A percentile compares a stretch with the other conserved stretches of the same genome.
Conservation (phyloP, 257 asterid genomes). For the Solanum bukasovii region DNA sequence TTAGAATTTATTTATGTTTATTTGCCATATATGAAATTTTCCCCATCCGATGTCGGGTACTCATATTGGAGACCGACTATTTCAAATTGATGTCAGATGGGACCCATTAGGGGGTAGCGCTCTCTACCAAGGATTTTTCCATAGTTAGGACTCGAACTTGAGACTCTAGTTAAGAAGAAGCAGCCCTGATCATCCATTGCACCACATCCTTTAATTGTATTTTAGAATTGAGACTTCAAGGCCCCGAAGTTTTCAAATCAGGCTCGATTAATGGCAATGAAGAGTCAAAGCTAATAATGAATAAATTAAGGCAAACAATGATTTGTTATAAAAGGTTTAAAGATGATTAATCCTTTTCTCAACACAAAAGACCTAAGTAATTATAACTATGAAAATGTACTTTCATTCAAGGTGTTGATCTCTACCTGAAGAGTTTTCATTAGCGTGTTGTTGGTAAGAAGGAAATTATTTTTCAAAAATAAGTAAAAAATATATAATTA, state of each 20-base stretch:
- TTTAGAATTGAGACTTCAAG: not conserved
- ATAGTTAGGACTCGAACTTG: accelerated
- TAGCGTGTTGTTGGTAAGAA: not conserved
- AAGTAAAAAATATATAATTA: not conserved
- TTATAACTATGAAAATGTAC: not conserved
- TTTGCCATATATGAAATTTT: no score
- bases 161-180: not conserved
- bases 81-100: not conserved
- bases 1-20: no score
- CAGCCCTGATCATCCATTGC: accelerated
- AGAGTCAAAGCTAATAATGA: not conserved
- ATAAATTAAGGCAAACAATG: not conserved
- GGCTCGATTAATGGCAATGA: not conserved
- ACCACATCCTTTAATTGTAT: not conserved
- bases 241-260: accelerated
- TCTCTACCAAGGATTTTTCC: no score
- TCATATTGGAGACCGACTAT: accelerated
- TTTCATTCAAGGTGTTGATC: not conserved
- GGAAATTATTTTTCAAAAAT: no score
- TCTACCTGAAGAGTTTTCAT: not conserved
- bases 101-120: not conserved
- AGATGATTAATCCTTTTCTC: not conserved
- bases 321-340: no score
- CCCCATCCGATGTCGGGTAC: no score
- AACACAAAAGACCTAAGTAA: not conserved